Evolutionary conservation across 2,329 filamentous ascomycete species (phyloP).

Genomic region (Phialocephala sp.): DNA sequence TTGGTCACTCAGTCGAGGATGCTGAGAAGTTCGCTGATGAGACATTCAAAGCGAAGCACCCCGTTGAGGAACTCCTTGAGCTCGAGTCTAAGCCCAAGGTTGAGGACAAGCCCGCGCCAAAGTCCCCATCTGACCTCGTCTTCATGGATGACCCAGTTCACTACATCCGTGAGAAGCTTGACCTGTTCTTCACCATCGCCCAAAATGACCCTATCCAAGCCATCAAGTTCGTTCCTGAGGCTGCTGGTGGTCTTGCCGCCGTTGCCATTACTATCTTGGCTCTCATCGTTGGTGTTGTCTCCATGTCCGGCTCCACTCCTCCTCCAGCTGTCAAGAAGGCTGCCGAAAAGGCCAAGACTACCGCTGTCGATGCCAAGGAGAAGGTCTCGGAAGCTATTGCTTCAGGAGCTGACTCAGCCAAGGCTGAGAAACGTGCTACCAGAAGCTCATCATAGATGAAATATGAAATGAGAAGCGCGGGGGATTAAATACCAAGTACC

Average conservation of each 20-base stretch:
- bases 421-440: slow-evolving; percentile 54
- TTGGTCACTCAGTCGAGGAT: slow-evolving; percentile 94
- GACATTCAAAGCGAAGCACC: slow-evolving; percentile 88
- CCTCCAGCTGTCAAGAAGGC: slow-evolving; percentile 73
- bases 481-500: slow-evolving; percentile 4
- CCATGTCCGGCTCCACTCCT: slow-evolving; percentile 68
- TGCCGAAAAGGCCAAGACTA: slow-evolving; percentile 67
- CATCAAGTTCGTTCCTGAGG: slow-evolving; percentile 88
- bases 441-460: slow-evolving; percentile 39
- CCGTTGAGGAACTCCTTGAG: slow-evolving; percentile 80
- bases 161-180: slow-evolving; percentile 90
- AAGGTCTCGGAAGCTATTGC: slow-evolving; percentile 68
- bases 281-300: slow-evolving; percentile 70
- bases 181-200: slow-evolving; percentile 86
- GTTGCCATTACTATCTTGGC: slow-evolving; percentile 72
- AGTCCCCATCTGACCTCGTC: slow-evolving; percentile 76
- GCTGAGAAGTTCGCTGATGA: slow-evolving; percentile 87
- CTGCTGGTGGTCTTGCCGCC: slow-evolving; percentile 79
- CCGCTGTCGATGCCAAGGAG: slow-evolving; percentile 77
- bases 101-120: slow-evolving; percentile 61
- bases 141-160: slow-evolving; percentile 90
- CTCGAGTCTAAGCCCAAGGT: slow-evolving; percentile 80
- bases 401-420: slow-evolving; percentile 73
- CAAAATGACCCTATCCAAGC: slow-evolving; percentile 81
- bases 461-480: neutral